These are phyloP conservation scores for Gentiana dahurica DNA, from an alignment of 257 asterid species.

Conservation along the genomic window DNA sequence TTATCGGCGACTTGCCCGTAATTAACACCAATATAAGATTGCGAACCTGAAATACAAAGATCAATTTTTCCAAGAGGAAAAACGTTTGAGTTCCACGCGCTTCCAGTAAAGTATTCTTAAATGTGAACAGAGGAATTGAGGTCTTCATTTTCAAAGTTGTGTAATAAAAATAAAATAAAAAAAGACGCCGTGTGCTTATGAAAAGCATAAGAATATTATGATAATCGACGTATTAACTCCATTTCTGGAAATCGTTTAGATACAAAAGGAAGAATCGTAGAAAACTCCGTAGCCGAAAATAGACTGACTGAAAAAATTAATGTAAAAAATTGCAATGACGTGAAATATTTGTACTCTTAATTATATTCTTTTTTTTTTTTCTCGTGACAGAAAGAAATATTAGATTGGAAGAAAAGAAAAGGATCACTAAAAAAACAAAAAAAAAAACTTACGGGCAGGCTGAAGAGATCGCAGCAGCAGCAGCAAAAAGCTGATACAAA, in stretches of 20 bases:
- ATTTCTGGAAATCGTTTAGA: too few relatives aligned
- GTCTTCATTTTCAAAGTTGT: background rate
- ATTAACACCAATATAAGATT: constrained; percentile 80
- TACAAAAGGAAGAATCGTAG: too few relatives aligned
- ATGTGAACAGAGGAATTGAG: background rate
- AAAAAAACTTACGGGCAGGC: constrained; percentile 13
- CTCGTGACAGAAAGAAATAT: background rate
- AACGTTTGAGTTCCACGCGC: too few relatives aligned
- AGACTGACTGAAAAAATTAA: background rate
- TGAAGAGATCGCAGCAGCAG: constrained; percentile 9
- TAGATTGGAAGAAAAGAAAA: too few relatives aligned
- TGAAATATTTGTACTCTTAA: too few relatives aligned
- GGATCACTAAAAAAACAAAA: background rate
- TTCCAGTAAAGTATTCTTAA: too few relatives aligned
- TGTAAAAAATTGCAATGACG: background rate
- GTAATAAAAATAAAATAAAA: background rate
- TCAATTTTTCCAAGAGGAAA: background rate
- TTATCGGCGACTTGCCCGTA: constrained; percentile 89
- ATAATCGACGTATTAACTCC: background rate
- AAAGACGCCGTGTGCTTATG: background rate
- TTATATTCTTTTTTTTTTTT: background rate
- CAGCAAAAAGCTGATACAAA: constrained; percentile 3
- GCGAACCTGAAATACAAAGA: constrained; percentile 32
- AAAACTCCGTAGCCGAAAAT: too few relatives aligned
- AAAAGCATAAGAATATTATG: constrained; percentile 4